Conservation (phyloP, 1,284 basidiomycete genomes). For the Ustilago crameri region DNA sequence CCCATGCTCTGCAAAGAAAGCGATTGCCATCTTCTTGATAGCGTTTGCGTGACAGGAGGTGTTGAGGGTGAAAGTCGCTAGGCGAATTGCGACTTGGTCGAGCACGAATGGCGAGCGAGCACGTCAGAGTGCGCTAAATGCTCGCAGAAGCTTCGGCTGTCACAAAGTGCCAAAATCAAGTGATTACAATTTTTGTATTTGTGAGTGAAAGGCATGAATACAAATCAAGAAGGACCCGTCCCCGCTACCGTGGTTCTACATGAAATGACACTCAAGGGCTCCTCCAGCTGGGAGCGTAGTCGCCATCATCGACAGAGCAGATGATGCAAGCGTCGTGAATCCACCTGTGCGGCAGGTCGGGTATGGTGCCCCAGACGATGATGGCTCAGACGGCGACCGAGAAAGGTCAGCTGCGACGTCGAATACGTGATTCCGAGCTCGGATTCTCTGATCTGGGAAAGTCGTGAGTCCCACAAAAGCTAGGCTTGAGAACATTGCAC, state of each 20-base stretch:
- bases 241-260: background rate
- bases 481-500: too few species aligned
- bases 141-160: slow-evolving; percentile 30
- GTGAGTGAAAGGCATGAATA: slow-evolving; percentile 1
- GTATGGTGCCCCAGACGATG: background rate
- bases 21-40: background rate
- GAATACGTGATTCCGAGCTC: background rate
- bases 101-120: slow-evolving; percentile 39
- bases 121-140: slow-evolving; percentile 21
- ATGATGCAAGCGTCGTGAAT: background rate
- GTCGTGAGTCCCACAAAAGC: too few species aligned
- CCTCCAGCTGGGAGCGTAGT: background rate
- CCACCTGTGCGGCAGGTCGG: too few species aligned
- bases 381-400: background rate
- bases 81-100: slow-evolving; percentile 14
- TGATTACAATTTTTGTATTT: slow-evolving; percentile 14
- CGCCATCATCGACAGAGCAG: background rate
- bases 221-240: background rate
- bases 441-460: background rate
- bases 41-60: background rate
- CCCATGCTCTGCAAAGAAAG: too few species aligned
- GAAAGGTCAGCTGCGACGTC: background rate
- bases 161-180: slow-evolving; percentile 29
- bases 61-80: background rate
- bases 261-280: background rate